These are phyloP conservation scores for Aspergillus saccharolyticus DNA, from an alignment of 495 filamentous ascomycete genomes.

Conservation along the genomic window DNA sequence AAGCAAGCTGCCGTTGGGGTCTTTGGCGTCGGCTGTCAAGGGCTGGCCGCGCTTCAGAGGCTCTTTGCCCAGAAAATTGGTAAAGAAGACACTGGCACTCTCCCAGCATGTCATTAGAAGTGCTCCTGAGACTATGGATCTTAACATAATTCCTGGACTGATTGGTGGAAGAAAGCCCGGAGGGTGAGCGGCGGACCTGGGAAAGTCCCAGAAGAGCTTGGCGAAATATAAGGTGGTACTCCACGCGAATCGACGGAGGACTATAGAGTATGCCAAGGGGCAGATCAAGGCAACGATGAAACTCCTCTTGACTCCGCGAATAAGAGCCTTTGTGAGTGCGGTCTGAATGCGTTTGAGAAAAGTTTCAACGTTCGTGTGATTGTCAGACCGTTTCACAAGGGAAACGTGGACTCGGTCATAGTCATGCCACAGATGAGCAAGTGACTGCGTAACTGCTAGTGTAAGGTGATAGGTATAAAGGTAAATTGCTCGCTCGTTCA, in stretches of 20 bases:
- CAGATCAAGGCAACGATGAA: constrained; percentile 38
- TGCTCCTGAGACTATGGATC: constrained; percentile 59
- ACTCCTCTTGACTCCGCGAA: constrained; percentile 34
- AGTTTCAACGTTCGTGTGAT: constrained; percentile 34
- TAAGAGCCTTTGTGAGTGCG: constrained; percentile 21
- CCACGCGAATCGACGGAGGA: constrained; percentile 63
- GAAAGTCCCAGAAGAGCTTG: constrained; percentile 67
- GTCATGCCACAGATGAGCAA: constrained; percentile 66
- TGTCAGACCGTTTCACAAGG: constrained; percentile 33
- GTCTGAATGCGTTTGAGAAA: constrained; percentile 32
- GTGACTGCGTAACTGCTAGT: constrained; percentile 63
- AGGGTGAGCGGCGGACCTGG: constrained; percentile 56
- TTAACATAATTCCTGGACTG: constrained; percentile 50
- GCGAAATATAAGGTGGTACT: constrained; percentile 60
- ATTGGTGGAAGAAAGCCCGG: constrained; percentile 52
- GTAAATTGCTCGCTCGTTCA: constrained; percentile 87
- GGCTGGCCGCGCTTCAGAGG: constrained; percentile 79
- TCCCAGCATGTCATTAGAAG: constrained; percentile 70
- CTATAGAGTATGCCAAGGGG: constrained; percentile 57
- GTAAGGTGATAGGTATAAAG: constrained; percentile 64
- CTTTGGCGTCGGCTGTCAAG: constrained; percentile 76
- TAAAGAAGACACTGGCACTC: constrained; percentile 68
- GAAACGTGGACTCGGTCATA: constrained; percentile 64
- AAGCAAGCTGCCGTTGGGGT: constrained; percentile 86
- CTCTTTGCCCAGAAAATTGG: constrained; percentile 67